phyloP scores from a whole-genome alignment of 305 asterid genomes.

The Fraxinus nigra region DNA sequence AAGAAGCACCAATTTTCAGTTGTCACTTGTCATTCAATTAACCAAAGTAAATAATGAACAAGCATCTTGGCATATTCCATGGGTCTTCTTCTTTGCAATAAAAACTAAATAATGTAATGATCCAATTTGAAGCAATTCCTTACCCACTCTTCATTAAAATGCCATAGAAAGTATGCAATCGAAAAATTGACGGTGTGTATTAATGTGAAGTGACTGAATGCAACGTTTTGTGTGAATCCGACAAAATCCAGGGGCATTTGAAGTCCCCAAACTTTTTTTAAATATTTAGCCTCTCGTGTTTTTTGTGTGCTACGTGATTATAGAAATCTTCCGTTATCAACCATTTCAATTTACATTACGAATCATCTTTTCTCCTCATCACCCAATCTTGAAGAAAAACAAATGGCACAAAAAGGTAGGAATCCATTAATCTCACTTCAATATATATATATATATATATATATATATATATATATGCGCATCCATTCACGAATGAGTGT shows the following conservation, averaged over 20 bases:
- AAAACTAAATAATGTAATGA: neutral
- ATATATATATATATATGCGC: neutral
- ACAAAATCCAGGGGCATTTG: neutral
- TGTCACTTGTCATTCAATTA: neutral
- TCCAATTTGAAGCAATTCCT: neutral
- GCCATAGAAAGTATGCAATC: neutral
- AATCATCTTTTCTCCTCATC: constrained; percentile 7
- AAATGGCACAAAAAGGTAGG: constrained; percentile 62
- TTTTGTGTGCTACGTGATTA: neutral
- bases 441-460: neutral
- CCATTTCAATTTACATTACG: neutral
- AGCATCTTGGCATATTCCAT: neutral
- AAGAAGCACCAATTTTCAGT: neutral
- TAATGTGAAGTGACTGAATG: neutral
- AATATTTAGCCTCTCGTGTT: neutral
- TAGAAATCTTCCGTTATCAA: neutral
- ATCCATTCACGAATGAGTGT: neutral
- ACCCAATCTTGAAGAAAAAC: constrained; percentile 3
- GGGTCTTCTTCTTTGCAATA: neutral
- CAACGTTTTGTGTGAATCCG: neutral
- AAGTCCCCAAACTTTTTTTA: neutral
- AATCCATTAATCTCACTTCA: constrained; percentile 6
- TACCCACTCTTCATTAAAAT: neutral
- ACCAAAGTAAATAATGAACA: neutral
- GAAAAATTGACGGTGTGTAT: neutral